Evolutionary conservation across 2,329 filamentous ascomycete genomes (phyloP), one percentile per base, ranked within the genome.

Genomic region (Aspergillus novoparasiticus): DNA sequence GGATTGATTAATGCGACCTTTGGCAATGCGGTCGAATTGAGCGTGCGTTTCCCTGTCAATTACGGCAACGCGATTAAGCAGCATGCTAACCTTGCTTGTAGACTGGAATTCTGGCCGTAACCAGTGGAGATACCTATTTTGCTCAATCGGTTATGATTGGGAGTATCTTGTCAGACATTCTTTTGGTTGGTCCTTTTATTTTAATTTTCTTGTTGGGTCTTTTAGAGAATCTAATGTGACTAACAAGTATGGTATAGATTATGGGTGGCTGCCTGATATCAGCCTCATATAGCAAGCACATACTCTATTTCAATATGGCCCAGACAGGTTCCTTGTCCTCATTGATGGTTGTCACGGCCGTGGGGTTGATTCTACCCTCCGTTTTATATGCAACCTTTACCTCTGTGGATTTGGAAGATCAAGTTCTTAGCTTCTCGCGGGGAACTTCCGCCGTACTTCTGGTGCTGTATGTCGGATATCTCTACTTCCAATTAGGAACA

Each of bases 121-220:
- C 82, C 65, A 87, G 93, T 71, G 88, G 87, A 65, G 90, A 96
- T 78, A 94, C 95, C 74, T 87, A 92, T 73, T 92, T 96, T 69
- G 93, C 96, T 26, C 93, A 96, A 80, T 89, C 93, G 26, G 94
- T 91, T 63, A 96, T 96, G 92, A 87, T 96, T 39, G 93, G 93
- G 50, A 93, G 90, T 70, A 94, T 96, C 70, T 83, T 96, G 39
- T 96, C 93, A 66, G 96, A 96, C 80, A 87, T 96, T 66, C 85
- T 96, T 8, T 87, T 96, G 45, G 93, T 68, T 28, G 48, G 62
- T 23, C 2, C 48, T 14, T 28, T 10, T 23, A 3, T 4, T 21
- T 23, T 53, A 16, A 14, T 36, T 16, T 6, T 36, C 12, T 16
- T 16, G 16, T 6, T 8, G 2, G 34, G 34, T 36, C 34, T 2